These are phyloP conservation scores for Pseudozyma sp. DNA, from an alignment of 1,284 basidiomycete species.

Conservation along the genomic window DNA sequence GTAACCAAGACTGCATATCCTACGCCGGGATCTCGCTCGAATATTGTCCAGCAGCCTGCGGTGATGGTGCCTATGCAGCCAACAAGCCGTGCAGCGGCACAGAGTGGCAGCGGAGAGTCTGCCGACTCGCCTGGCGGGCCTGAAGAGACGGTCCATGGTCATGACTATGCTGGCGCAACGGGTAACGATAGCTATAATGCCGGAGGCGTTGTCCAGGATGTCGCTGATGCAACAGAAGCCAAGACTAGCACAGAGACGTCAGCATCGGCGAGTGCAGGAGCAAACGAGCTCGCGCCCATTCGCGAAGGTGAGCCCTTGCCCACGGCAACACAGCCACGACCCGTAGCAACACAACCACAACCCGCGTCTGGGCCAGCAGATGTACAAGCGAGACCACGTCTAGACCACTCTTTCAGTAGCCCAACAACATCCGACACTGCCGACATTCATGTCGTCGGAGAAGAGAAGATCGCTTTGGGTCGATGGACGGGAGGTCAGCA, in stretches of 20 bases:
- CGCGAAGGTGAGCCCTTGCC: conserved; percentile 20
- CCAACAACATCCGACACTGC: conserved; percentile 7
- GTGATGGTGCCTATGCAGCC: neutral
- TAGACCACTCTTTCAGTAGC: conserved; percentile 27
- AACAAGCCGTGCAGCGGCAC: neutral
- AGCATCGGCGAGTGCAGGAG: neutral
- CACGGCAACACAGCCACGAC: neutral
- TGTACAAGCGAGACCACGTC: neutral
- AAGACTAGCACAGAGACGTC: conserved; percentile 8
- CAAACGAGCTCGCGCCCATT: conserved; percentile 16
- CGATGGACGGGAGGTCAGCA: no score
- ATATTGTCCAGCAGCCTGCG: conserved; percentile 18
- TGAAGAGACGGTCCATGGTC: conserved; percentile 8
- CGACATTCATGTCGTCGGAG: neutral
- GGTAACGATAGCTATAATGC: conserved; percentile 2
- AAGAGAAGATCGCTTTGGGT: neutral
- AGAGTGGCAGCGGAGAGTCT: no score
- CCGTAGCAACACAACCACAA: neutral
- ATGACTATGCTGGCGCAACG: conserved; percentile 12
- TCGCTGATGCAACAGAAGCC: neutral
- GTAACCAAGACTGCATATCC: conserved; percentile 16
- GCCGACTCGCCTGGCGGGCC: neutral
- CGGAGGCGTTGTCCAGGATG: neutral
- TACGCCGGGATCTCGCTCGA: conserved; percentile 17
- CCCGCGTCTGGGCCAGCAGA: neutral